Evolutionary conservation across 805 yeast species (phyloP), one percentile per base, ranked within the genome.

Genomic region (Metschnikowia kunwiensis): DNA sequence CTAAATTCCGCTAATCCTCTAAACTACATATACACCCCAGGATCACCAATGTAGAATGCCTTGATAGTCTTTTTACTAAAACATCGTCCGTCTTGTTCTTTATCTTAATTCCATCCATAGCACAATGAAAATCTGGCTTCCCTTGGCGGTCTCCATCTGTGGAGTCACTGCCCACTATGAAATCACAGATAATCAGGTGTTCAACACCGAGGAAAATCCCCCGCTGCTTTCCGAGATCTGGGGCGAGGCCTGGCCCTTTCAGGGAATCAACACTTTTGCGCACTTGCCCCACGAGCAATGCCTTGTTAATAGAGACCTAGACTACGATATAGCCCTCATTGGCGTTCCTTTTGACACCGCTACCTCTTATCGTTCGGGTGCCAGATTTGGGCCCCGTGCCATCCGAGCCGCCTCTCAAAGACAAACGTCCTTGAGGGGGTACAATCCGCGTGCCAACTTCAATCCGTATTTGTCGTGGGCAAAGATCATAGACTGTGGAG

Each of bases 321-420:
- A 63, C 2, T 86, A 70, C 47, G 95, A 86, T 49, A 72, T 86
- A 32, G 95, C 80, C 0, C 46, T 86, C 10, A 69, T 85, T 38
- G 95, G 95, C 4, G 81, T 82, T 1, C 94, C 94, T 0, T 86
- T 85, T 49, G 95, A 85, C 53, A 85, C 93, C 5, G 91, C 91
- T 0, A 80, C 80, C 0, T 73, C 88, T 1, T 85, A 78, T 57
- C 69, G 94, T 33, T 74, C 89, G 0, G 94, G 95, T 5, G 89
- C 94, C 2, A 62, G 95, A 36, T 85, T 85, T 59, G 95, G 95
- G 2, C 95, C 91, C 3, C 60, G 79, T 33, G 82, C 84, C 9
- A 79, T 82, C 33, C 62, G 89, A 46, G 63, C 71, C 2, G 84
- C 85, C 2, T 78, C 85, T 3, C 84, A 78, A 52, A 71, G 94